Evolutionary conservation across 1,284 basidiomycete species (phyloP).

Genomic region (Fomitopsis schrenkii): DNA sequence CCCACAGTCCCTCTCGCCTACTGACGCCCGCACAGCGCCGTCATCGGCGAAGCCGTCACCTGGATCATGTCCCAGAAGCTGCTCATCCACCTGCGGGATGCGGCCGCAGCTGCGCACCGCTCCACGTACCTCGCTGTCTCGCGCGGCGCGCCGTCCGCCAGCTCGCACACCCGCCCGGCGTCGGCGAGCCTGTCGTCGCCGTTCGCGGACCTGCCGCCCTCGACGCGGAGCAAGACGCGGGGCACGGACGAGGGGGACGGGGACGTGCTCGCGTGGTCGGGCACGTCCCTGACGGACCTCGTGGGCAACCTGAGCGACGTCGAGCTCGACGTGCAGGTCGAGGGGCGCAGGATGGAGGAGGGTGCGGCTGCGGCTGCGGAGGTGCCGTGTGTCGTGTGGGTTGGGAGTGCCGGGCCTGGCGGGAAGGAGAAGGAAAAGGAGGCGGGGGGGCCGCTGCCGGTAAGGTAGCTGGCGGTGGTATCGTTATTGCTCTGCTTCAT

Average conservation of each 20-base stretch:
- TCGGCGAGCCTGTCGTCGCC: neutral
- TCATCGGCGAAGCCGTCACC: conserved; percentile 29
- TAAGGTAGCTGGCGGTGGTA: neutral
- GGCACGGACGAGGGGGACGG: neutral
- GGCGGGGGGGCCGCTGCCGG: no score
- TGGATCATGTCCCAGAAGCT: conserved; percentile 36
- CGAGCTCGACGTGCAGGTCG: conserved; percentile 17
- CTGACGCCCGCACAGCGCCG: conserved; percentile 18
- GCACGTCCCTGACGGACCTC: neutral
- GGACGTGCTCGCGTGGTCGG: neutral
- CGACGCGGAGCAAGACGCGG: neutral
- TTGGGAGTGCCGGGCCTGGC: neutral
- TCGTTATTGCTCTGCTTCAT: neutral
- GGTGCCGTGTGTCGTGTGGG: conserved; percentile 1
- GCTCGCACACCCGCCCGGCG: conserved; percentile 11
- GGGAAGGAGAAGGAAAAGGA: neutral
- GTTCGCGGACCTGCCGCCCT: neutral
- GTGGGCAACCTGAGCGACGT: conserved; percentile 5
- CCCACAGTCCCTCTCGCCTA: neutral
- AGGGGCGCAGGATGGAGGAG: conserved; percentile 13
- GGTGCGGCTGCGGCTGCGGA: neutral
- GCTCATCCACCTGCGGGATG: conserved; percentile 30
- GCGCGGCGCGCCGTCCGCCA: conserved; percentile 12
- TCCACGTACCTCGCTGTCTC: conserved; percentile 18
- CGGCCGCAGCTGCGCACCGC: conserved; percentile 19